These are phyloP conservation scores for Rhododendron simsii DNA, from an alignment of 148 eudicot genomes.

Conservation along the genomic window DNA sequence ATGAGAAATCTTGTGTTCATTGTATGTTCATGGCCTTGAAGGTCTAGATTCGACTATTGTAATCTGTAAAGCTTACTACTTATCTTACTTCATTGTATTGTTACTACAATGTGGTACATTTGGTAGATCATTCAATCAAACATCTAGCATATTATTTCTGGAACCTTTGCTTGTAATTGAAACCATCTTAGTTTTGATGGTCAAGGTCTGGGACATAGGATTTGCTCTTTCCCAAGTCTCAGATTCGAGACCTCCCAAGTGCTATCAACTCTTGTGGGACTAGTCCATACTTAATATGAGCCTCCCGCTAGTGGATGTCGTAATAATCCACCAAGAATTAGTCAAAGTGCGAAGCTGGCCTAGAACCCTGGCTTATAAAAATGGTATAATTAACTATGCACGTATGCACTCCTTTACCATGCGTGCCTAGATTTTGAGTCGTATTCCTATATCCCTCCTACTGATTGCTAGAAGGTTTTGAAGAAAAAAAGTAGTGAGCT, in stretches of 20 bases:
- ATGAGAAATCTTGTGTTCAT: neutral
- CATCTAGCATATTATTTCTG: neutral
- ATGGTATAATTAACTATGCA: neutral
- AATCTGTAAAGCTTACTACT: neutral
- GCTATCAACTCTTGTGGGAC: neutral
- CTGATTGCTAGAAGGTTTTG: neutral
- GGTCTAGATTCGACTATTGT: neutral
- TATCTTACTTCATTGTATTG: neutral
- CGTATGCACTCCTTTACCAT: neutral
- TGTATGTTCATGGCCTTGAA: neutral
- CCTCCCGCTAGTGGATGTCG: neutral
- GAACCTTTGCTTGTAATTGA: neutral
- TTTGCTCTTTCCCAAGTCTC: neutral
- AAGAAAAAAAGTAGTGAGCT: neutral
- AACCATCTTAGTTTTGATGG: neutral
- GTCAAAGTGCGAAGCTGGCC: neutral
- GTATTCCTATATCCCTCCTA: neutral
- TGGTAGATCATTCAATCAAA: neutral
- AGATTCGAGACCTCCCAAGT: neutral
- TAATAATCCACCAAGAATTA: neutral
- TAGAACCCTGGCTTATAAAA: neutral
- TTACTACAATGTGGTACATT: neutral
- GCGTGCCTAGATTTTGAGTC: neutral
- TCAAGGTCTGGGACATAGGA: neutral
- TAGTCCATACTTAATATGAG: neutral